These are phyloP conservation scores for Flaveria robusta DNA, from an alignment of 129 eudicot species.

Conservation along the genomic window DNA sequence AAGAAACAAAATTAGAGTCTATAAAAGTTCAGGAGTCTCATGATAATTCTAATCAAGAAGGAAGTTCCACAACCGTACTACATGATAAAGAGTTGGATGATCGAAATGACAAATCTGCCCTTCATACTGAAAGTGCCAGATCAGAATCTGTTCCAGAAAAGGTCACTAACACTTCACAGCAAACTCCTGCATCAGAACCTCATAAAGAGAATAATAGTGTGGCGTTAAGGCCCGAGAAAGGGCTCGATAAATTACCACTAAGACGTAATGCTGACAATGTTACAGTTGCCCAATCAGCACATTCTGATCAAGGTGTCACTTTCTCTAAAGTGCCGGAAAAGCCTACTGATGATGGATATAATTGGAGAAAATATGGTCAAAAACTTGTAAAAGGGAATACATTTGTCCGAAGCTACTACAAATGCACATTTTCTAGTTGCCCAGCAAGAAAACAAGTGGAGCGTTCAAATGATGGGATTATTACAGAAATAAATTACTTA, in stretches of 20 bases:
- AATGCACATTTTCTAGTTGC: slow-evolving; percentile 69
- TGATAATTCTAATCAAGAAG: slow-evolving; percentile 50
- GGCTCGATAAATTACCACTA: slow-evolving; percentile 57
- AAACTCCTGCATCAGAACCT: slow-evolving; percentile 36
- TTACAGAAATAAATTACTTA: slow-evolving; percentile 67
- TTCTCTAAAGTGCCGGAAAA: slow-evolving; percentile 60
- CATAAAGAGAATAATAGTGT: slow-evolving; percentile 31
- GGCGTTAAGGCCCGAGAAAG: slow-evolving; percentile 51
- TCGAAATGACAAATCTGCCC: slow-evolving; percentile 19
- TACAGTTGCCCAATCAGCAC: slow-evolving; percentile 34
- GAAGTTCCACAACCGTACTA: slow-evolving; percentile 35
- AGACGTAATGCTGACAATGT: slow-evolving; percentile 60
- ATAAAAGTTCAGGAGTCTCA: slow-evolving; percentile 21
- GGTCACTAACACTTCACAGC: slow-evolving; percentile 32
- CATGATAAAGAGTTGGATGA: slow-evolving; percentile 37
- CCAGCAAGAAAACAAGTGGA: slow-evolving; percentile 86
- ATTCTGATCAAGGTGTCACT: slow-evolving; percentile 51
- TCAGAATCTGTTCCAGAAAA: no score
- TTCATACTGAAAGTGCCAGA: no score
- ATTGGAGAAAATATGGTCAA: slow-evolving; percentile 93
- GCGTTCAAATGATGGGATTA: slow-evolving; percentile 72
- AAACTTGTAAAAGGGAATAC: slow-evolving; percentile 76
- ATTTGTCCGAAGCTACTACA: slow-evolving; percentile 83
- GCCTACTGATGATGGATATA: slow-evolving; percentile 81
- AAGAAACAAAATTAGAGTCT: slow-evolving; percentile 37